Base-by-base conservation (phyloP, 2,329 filamentous ascomycete genomes). In the Cephalotrichum gorgonifer region DNA sequence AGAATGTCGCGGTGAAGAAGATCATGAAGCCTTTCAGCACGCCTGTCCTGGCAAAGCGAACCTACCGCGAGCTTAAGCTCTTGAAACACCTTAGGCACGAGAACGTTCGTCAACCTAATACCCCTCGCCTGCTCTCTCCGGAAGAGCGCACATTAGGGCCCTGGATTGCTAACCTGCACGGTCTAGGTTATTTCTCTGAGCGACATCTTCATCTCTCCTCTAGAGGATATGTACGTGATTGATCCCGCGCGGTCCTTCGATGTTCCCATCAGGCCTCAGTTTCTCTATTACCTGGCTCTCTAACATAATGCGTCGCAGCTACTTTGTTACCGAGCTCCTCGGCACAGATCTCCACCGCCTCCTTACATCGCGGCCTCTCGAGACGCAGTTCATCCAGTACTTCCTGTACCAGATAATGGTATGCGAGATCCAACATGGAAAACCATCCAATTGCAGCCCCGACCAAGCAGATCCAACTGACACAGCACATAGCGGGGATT, bases 1-100 rank as follows among this genome's bases (percentile, higher is more conserved):
- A 96, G 69, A 89, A 90, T 69, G 93, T 98, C 53, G 93, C 93
- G 52, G 90, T 98, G 65, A 98, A 98, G 80, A 98, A 98, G 81
- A 98, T 98, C 64, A 97, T 98, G 91, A 98, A 97, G 76, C 93
- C 93, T 9, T 98, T 98, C 72, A 96, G 90, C 76, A 98, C 93
- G n/a, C 90, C 93, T 1, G 93, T 98, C 51, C 77, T 98, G 44
- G 93, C 93, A 51, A 98, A 98, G 76, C 81, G 93, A 64, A 98
- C 93, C 57, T 98, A 98, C 68, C 84, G 93, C 63, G 93, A 98
- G 69, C 74, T 98, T 64, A 98, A 97, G 75, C 79, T 98, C 54
- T 75, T 98, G 62, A 98, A 97, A 75, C 93, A 98, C 64, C 75
- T 98, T 53, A 84, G 84, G 64, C 93, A 98, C 67, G 93, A 98